phyloP scores from a whole-genome alignment of 1,139 yeast genomes.

The Zygosaccharomyces pseudobailii region DNA sequence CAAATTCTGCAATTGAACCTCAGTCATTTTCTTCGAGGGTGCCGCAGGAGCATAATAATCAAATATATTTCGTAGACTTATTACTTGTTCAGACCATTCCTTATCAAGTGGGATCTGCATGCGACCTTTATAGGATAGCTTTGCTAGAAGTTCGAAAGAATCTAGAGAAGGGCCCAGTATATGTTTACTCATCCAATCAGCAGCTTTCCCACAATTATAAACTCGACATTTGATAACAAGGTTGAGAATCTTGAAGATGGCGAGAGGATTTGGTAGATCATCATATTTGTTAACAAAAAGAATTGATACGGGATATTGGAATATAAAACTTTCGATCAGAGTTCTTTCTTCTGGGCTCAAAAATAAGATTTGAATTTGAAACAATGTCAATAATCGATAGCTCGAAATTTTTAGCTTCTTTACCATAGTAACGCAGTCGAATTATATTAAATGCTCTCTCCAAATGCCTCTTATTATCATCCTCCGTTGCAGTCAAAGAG shows the following conservation, averaged over 20 bases:
- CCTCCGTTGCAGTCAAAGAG: slow-evolving; percentile 31
- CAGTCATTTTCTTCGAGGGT: slow-evolving; percentile 10
- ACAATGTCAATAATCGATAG: slow-evolving; percentile 5
- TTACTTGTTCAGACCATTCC: slow-evolving; percentile 8
- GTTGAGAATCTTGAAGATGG: slow-evolving; percentile 34
- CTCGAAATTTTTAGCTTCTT: slow-evolving; percentile 1
- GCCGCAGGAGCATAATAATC: slow-evolving; percentile 12
- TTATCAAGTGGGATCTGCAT: slow-evolving; percentile 20
- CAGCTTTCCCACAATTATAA: slow-evolving; percentile 27
- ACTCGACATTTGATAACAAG: slow-evolving; percentile 34
- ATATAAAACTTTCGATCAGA: slow-evolving; percentile 38
- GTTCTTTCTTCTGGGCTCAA: slow-evolving; percentile 29
- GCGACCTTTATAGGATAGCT: slow-evolving; percentile 39
- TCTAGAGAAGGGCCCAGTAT: slow-evolving; percentile 36
- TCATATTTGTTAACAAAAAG: slow-evolving; percentile 28
- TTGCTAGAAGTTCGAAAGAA: slow-evolving; percentile 39
- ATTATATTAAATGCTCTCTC: slow-evolving; percentile 29
- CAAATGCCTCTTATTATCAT: slow-evolving; percentile 31
- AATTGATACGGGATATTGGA: slow-evolving; percentile 36
- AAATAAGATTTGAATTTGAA: slow-evolving; percentile 5
- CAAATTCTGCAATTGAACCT: slow-evolving; percentile 11
- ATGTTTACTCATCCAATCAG: slow-evolving; percentile 38
- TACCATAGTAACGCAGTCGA: slow-evolving; percentile 17
- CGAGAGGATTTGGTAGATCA: slow-evolving; percentile 37
- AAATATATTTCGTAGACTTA: slow-evolving; percentile 10